A percentile compares a stretch with the other conserved stretches of the same genome.
phyloP scores from a whole-genome alignment of 345 rosid genomes.

The Lagerstroemia speciosa region DNA sequence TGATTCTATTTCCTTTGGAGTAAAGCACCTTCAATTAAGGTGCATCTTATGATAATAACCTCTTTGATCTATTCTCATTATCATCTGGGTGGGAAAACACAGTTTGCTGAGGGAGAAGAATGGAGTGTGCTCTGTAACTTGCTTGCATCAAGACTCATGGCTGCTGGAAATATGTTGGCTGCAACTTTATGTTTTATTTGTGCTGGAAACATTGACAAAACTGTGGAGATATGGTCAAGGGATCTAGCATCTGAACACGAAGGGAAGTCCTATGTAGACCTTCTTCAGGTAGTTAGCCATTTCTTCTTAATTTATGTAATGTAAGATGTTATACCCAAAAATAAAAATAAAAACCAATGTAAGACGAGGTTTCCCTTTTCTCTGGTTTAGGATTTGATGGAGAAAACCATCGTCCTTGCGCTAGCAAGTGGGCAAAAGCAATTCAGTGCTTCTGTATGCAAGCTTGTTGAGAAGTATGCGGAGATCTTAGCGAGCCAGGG shows the following conservation, averaged over 20 bases:
- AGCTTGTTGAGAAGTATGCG: slow-evolving; percentile 93
- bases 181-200: slow-evolving; percentile 96
- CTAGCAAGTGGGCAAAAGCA: slow-evolving; percentile 89
- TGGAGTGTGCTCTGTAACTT: slow-evolving; percentile 76
- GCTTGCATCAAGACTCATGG: slow-evolving; percentile 77
- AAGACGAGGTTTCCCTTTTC: slow-evolving; percentile 11
- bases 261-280: slow-evolving; percentile 77
- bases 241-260: slow-evolving; percentile 53
- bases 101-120: slow-evolving; percentile 91
- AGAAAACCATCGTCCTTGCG: slow-evolving; percentile 93
- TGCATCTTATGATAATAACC: not conserved
- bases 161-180: slow-evolving; percentile 66
- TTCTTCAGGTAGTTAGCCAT: slow-evolving; percentile 64
- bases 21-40: not conserved
- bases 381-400: slow-evolving; percentile 84
- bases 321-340: not conserved
- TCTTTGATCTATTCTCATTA: slow-evolving; percentile 5
- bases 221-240: slow-evolving; percentile 98
- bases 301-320: slow-evolving; percentile 11
- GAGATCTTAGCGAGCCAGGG: slow-evolving; percentile 99
- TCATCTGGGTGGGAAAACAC: slow-evolving; percentile 13
- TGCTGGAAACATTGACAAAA: slow-evolving; percentile 93
- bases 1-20: not conserved
- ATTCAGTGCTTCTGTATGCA: slow-evolving; percentile 85
- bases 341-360: not conserved